Percentiles rank a stretch among this genome's conserved stretches.
phyloP scores from a whole-genome alignment of 345 rosid species.

The Noccaea caerulescens region DNA sequence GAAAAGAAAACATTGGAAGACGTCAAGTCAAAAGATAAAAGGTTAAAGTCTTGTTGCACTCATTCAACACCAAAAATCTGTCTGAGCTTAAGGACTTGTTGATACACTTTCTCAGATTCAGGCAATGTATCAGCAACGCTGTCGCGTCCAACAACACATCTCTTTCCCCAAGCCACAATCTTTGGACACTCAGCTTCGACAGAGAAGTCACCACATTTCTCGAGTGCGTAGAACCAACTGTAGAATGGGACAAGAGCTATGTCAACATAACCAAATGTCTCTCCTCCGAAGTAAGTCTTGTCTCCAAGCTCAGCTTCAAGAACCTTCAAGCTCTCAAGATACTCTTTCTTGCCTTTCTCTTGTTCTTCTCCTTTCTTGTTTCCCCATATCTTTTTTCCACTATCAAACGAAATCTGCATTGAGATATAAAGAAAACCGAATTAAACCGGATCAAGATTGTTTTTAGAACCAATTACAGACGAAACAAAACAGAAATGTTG shows the following conservation, averaged over 20 bases:
- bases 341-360: constrained; percentile 43
- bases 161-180: constrained; percentile 44
- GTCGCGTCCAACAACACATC: constrained; percentile 35
- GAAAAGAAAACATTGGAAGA: not conserved
- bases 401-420: constrained; percentile 43
- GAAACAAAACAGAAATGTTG: constrained; percentile 4
- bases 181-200: constrained; percentile 45
- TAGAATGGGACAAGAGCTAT: constrained; percentile 44
- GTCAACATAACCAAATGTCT: constrained; percentile 43
- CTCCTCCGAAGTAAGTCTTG: constrained; percentile 43
- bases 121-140: constrained; percentile 44
- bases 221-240: constrained; percentile 45
- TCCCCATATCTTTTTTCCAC: constrained; percentile 43
- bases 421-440: not conserved
- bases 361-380: constrained; percentile 46
- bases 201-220: constrained; percentile 42
- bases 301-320: constrained; percentile 48
- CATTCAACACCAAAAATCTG: constrained; percentile 39
- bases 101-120: constrained; percentile 43
- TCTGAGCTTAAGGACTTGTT: constrained; percentile 43
- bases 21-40: not conserved
- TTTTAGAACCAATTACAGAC: not conserved
- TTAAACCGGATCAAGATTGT: not conserved
- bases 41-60: not conserved
- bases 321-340: constrained; percentile 39